phyloP scores from a whole-genome alignment of 495 filamentous ascomycete species.

The Aspergillus coremiiformis region DNA sequence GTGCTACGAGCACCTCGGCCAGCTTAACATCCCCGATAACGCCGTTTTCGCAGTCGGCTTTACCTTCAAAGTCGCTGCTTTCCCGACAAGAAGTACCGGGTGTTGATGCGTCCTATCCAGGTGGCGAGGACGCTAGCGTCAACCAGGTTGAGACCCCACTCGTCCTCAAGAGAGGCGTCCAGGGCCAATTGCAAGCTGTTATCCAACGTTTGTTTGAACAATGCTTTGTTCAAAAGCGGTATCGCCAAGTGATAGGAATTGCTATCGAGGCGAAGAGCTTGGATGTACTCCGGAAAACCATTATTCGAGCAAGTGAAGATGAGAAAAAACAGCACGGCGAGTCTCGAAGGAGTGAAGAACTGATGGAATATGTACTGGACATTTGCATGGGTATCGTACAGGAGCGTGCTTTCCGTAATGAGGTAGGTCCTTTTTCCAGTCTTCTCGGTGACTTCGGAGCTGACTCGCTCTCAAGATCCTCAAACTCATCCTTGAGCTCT shows the following conservation, averaged over 20 bases:
- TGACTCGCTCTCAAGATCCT: constrained; percentile 54
- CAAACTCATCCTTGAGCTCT: constrained; percentile 75
- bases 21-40: constrained; percentile 79
- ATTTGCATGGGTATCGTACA: constrained; percentile 98
- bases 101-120: constrained; percentile 47
- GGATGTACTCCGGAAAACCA: constrained; percentile 79
- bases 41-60: constrained; percentile 83
- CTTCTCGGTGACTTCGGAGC: constrained; percentile 12
- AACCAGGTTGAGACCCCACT: constrained; percentile 48
- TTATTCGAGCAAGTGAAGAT: constrained; percentile 72
- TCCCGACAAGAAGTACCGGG: constrained; percentile 66
- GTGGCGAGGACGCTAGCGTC: constrained; percentile 45
- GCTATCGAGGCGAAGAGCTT: constrained; percentile 93
- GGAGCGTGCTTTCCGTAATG: constrained; percentile 76
- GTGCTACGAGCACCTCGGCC: constrained; percentile 57
- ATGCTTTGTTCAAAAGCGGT: constrained; percentile 79
- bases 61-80: constrained; percentile 89
- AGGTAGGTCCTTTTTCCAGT: constrained; percentile 41
- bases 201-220: constrained; percentile 87
- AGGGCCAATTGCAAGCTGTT: constrained; percentile 67
- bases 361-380: constrained; percentile 92
- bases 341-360: constrained; percentile 68
- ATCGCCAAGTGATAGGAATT: constrained; percentile 97
- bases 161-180: constrained; percentile 48
- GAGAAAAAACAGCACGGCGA: constrained; percentile 59